Evolutionary conservation across 208 protist genomes (phyloP).

Genomic region (Trypanosoma cruzi): DNA sequence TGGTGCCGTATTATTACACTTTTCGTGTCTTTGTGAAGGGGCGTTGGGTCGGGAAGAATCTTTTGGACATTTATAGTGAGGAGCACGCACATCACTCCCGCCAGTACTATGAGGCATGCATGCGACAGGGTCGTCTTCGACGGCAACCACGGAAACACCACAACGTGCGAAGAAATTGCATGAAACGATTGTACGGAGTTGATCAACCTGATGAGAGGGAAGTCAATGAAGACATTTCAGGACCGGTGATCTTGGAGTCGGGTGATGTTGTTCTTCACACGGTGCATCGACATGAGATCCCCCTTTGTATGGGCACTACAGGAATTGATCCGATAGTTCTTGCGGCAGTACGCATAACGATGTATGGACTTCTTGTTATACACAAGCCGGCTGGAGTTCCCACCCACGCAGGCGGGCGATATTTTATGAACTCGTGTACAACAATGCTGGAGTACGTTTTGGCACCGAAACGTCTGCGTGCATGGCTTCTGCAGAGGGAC

Average conservation of each 20-base stretch:
- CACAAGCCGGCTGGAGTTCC: constrained; percentile 81
- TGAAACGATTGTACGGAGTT: constrained; percentile 30
- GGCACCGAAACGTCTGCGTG: constrained; percentile 63
- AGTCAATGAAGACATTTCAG: background rate
- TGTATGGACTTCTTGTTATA: constrained; percentile 64
- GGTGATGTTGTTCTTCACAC: constrained; percentile 90
- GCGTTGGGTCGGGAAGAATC: constrained; percentile 84
- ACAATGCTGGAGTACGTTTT: constrained; percentile 90
- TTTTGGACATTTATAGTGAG: constrained; percentile 89
- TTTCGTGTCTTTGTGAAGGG: constrained; percentile 94
- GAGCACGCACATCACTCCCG: constrained; percentile 88
- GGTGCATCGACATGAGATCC: constrained; percentile 95
- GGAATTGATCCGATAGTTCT: constrained; percentile 60
- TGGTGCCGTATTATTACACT: constrained; percentile 90
- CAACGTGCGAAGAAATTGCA: constrained; percentile 23
- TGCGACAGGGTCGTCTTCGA: constrained; percentile 72
- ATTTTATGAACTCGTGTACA: constrained; percentile 92
- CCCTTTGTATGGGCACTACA: constrained; percentile 65
- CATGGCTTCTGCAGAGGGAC: constrained; percentile 62
- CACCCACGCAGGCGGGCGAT: constrained; percentile 91
- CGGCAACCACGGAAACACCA: constrained; percentile 6
- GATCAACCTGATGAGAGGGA: constrained; percentile 12
- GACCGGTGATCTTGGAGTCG: constrained; percentile 36
- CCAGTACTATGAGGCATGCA: constrained; percentile 85
- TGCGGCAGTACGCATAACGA: constrained; percentile 51